phyloP scores from a whole-genome alignment of 2,329 filamentous ascomycete genomes.

The Aureobasidium sp. region DNA sequence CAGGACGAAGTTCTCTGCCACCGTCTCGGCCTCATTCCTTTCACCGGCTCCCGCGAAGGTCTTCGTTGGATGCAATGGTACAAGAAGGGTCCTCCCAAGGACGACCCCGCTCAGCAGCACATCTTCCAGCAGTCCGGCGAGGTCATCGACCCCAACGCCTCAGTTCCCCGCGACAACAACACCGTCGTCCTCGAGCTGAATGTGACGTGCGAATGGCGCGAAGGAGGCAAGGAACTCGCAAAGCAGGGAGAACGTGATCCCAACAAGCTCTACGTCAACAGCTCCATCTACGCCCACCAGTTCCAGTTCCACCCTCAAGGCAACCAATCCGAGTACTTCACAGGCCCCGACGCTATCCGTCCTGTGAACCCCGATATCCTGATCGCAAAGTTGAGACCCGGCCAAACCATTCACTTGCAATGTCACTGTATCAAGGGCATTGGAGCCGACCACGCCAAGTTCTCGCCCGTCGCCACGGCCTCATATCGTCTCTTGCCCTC shows the following conservation, averaged over 20 bases:
- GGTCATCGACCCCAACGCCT: slow-evolving; percentile 33
- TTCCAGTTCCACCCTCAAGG: slow-evolving; percentile 72
- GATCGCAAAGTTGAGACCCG: slow-evolving; percentile 86
- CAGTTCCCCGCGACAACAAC: slow-evolving; percentile 66
- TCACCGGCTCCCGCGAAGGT: slow-evolving; percentile 70
- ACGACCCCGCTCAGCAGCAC: slow-evolving; percentile 46
- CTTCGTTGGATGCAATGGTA: slow-evolving; percentile 79
- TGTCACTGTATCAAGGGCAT: slow-evolving; percentile 95
- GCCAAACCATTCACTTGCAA: slow-evolving; percentile 76
- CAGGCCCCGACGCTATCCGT: slow-evolving; percentile 54
- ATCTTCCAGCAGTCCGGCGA: slow-evolving; percentile 39
- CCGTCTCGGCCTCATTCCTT: slow-evolving; percentile 81
- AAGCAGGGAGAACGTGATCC: slow-evolving; percentile 70
- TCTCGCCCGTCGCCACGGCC: slow-evolving; percentile 90
- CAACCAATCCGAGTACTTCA: slow-evolving; percentile 63
- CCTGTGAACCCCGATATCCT: slow-evolving; percentile 88
- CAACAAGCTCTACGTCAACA: slow-evolving; percentile 74
- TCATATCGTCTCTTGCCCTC: slow-evolving; percentile 85
- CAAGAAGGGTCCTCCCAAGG: slow-evolving; percentile 56
- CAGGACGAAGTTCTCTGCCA: slow-evolving; percentile 95
- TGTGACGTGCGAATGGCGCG: slow-evolving; percentile 73
- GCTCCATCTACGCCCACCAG: slow-evolving; percentile 52
- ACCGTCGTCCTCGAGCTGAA: slow-evolving; percentile 73
- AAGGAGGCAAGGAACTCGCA: slow-evolving; percentile 50
- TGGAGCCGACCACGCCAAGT: slow-evolving; percentile 92